Percentiles rank a stretch among this genome's conserved stretches.
Conservation (phyloP, 2,329 filamentous ascomycete genomes). For the Penicillium brasilianum region DNA sequence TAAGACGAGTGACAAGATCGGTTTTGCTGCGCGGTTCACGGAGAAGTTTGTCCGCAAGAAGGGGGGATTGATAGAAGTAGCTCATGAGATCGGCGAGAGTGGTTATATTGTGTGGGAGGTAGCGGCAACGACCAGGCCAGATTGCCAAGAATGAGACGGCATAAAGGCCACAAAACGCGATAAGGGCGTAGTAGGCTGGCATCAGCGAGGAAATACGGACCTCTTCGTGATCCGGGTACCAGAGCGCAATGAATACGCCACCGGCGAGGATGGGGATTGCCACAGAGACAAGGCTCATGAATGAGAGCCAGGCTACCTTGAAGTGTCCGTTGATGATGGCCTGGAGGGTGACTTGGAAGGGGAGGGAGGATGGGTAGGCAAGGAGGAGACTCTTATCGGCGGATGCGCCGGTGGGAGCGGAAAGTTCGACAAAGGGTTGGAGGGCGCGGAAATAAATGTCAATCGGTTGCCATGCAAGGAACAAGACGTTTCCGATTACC, state of each 20-base stretch:
- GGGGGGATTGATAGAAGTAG: constrained; percentile 74
- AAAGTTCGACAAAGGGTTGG: constrained; percentile 62
- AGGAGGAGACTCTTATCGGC: constrained; percentile 63
- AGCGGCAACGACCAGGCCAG: constrained; percentile 64
- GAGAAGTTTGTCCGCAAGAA: constrained; percentile 76
- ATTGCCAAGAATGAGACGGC: constrained; percentile 66
- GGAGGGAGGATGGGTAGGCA: constrained; percentile 61
- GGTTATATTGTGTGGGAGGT: constrained; percentile 74
- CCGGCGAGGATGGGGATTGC: constrained; percentile 64
- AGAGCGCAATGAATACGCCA: constrained; percentile 67
- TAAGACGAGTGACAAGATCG: constrained; percentile 72
- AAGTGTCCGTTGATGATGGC: constrained; percentile 62
- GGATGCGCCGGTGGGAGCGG: constrained; percentile 56
- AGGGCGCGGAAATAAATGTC: constrained; percentile 65
- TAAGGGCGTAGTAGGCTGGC: constrained; percentile 73
- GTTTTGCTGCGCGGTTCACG: constrained; percentile 68
- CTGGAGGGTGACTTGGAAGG: constrained; percentile 57
- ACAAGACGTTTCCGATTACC: constrained; percentile 62
- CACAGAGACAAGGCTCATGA: constrained; percentile 58
- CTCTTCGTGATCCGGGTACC: constrained; percentile 53
- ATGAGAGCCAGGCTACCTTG: constrained; percentile 61
- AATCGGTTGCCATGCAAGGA: constrained; percentile 64
- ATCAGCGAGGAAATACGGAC: constrained; percentile 72
- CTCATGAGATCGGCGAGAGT: constrained; percentile 78
- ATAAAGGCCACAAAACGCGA: constrained; percentile 74